Percentiles rank a stretch among this genome's conserved stretches.
phyloP scores from a whole-genome alignment of 1,284 basidiomycete genomes.

The Sphaerobolus stellatus region DNA sequence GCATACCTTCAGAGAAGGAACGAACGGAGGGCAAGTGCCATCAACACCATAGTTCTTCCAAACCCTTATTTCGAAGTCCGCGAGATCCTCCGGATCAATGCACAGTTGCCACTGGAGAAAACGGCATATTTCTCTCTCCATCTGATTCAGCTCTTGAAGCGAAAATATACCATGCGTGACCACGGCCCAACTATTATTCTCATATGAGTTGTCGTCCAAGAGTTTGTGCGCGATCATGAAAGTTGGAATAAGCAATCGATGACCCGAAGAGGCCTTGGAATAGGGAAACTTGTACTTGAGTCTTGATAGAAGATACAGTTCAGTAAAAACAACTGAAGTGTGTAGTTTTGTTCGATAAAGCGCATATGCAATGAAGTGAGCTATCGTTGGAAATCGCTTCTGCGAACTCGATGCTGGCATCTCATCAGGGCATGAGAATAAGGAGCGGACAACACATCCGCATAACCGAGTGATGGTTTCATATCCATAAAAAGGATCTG shows the following conservation, averaged over 20 bases:
- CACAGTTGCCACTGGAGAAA: conserved; percentile 91
- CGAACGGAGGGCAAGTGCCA: conserved; percentile 6
- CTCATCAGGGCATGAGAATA: conserved; percentile 71
- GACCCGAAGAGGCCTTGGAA: conserved; percentile 87
- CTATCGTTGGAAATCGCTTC: conserved; percentile 56
- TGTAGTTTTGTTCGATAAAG: conserved; percentile 87
- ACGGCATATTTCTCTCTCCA: conserved; percentile 92
- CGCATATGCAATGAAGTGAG: conserved; percentile 86
- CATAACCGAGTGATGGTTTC: conserved; percentile 64
- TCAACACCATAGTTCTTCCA: conserved; percentile 52
- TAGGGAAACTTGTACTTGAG: conserved; percentile 91
- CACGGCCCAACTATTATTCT: conserved; percentile 94
- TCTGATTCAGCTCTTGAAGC: conserved; percentile 90
- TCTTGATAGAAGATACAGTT: conserved; percentile 81
- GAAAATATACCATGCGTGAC: conserved; percentile 92
- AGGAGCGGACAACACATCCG: conserved; percentile 75
- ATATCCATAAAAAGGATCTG: conserved; percentile 83
- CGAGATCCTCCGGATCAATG: conserved; percentile 65
- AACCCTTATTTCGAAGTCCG: conserved; percentile 63
- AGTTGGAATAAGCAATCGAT: conserved; percentile 87
- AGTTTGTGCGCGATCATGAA: conserved; percentile 93
- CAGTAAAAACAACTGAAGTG: conserved; percentile 78
- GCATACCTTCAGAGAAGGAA: conserved; percentile 4
- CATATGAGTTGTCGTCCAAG: conserved; percentile 94
- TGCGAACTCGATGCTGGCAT: conserved; percentile 34